Base-by-base conservation (phyloP, 2,329 filamentous ascomycete species). In the Fusarium circinatum region DNA sequence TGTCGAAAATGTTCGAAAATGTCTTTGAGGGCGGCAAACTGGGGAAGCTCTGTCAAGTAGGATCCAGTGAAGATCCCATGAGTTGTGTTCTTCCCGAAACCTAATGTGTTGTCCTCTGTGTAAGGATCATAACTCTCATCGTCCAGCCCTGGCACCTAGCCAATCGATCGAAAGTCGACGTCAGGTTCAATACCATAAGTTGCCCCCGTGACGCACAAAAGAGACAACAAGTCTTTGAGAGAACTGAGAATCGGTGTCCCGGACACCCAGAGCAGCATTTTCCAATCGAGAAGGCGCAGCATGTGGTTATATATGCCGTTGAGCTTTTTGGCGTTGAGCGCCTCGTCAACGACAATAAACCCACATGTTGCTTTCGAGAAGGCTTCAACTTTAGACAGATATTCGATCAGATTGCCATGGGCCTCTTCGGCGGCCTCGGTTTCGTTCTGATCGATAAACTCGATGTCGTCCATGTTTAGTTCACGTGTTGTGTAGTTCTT, bases 71-170 rank as follows among this genome's bases (percentile, higher is more conserved):
- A 22, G 9, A 47, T 28, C 1, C 44, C 12, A 28, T 15, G 18
- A 0, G 24, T 22, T 1, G 0, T 2, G 0, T 26, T 10, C 18
- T 20, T 14, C 18, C 12, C 28, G 8, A 3, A 3, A 3, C 3
- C 28, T 3, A 28, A 28, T 3, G 3, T 28, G 28, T 28, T 28
- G 3, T 28, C 24, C 1, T 47, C 44, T 47, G 13, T 13, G 3
- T 8, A 22, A 14, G 44, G 18, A 22, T 28, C 24, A 1, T 47
- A 28, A 3, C 18, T 22, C 44, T 28, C 44, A 1, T 28, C 24
- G 24, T 47, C 14, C 18, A 47, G 8, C 5, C 44, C 44, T 45
- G 24, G 44, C 44, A 26, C 18, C 17, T 20, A 26, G 18, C 44
- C 44, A 26, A 26, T 26, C 10, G 44, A 26, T 20, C 0, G 44